Base-by-base conservation (phyloP, 805 yeast species). In the Saccharomyces kudriavzevii region DNA sequence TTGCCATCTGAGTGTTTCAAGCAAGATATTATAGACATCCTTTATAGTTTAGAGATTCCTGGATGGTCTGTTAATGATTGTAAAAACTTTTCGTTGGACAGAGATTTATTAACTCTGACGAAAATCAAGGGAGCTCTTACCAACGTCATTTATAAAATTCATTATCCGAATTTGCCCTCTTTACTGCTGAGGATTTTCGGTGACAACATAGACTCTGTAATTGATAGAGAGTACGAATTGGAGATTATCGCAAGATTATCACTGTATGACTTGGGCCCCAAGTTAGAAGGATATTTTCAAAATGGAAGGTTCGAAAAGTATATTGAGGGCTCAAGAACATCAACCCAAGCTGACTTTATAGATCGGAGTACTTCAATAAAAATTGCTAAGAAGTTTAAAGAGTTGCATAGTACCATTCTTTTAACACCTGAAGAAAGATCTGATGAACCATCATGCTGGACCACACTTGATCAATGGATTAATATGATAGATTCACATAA, bases 271-370 rank as follows among this genome's bases (percentile, higher is more conserved):
- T 89, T 90, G 56, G 97, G 97, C 0, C 96, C 97, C 1, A 77
- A 80, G 57, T 72, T 91, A 51, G 72, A 89, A 62, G 97, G 97
- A 1, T 86, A 88, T 35, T 91, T 91, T 67, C 72, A 82, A 31
- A 91, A 91, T 67, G 98, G 98, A 45, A 76, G 98, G 55, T 83
- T 92, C 59, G 98, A 91, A 70, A 95, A 89, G 70, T 92, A 85
- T 63, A 74, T 92, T 56, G 85, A 84, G 49, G 84, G 89, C 50
- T 92, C 91, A 27, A 72, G 78, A 54, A 83, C 97, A 1, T 76
- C 92, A 60, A 80, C 82, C 43, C 83, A 81, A 58, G 74, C 77
- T 4, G 88, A 87, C 58, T 79, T 91, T 55, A 76, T 90, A 63
- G 80, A 81, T 56, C 80, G 84, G 43, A 82, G 81, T 24, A 81